Evolutionary conservation across 306 rosid genomes (phyloP).

Genomic region (Fragaria ananassa): DNA sequence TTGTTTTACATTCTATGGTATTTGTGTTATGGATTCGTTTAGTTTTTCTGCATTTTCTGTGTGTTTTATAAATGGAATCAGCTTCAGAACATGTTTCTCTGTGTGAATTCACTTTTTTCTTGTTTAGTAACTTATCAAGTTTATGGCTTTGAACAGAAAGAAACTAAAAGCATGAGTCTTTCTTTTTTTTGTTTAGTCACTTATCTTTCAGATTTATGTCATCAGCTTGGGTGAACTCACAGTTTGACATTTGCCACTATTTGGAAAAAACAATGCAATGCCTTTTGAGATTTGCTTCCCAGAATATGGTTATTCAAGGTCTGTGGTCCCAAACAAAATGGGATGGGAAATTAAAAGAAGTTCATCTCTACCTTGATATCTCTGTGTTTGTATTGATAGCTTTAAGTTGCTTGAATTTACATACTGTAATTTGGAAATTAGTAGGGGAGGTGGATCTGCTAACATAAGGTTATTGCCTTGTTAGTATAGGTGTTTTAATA

Average conservation of each 20-base stretch:
- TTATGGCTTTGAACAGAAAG: not conserved
- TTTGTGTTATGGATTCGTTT: not conserved
- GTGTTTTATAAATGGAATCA: not conserved
- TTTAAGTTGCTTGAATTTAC: not conserved
- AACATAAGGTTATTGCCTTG: not conserved
- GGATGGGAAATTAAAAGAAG: not conserved
- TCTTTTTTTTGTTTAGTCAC: not conserved
- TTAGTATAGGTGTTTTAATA: not conserved
- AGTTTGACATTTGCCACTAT: not conserved
- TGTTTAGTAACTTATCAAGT: not conserved
- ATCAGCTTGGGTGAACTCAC: not conserved
- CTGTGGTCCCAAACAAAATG: not conserved
- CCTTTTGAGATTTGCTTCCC: conserved; percentile 7
- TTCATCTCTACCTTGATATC: not conserved
- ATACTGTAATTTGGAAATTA: not conserved
- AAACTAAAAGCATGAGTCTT: not conserved
- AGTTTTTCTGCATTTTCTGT: not conserved
- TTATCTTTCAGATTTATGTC: not conserved
- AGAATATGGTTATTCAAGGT: not conserved
- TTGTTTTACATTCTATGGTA: not conserved
- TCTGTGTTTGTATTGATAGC: conserved; percentile 8
- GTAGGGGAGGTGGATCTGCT: conserved; percentile 27
- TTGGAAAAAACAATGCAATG: not conserved
- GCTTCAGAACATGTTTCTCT: not conserved
- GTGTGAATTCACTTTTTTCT: not conserved